phyloP scores from a whole-genome alignment of 495 filamentous ascomycete genomes.

The Hypoxylon perforatum region DNA sequence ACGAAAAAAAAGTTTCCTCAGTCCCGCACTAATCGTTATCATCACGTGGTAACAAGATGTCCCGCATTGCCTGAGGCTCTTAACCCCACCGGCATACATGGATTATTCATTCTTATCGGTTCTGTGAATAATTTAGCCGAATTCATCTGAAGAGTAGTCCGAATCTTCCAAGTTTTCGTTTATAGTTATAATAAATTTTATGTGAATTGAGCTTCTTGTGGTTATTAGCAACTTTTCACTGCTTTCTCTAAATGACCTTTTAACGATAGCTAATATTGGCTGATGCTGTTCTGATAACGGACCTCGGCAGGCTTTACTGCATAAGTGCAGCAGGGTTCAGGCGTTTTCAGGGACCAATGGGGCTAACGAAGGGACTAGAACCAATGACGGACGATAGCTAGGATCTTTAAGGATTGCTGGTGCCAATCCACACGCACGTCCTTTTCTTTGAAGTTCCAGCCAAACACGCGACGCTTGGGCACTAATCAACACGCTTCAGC shows the following conservation, averaged over 20 bases:
- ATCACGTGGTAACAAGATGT: constrained; percentile 32
- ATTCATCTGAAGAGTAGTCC: too few relatives aligned
- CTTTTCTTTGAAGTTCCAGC: constrained; percentile 8
- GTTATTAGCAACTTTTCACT: too few relatives aligned
- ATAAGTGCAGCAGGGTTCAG: constrained; percentile 1
- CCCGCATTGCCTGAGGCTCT: constrained; percentile 32
- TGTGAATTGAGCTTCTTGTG: too few relatives aligned
- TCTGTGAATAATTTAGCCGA: too few relatives aligned
- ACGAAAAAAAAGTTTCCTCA: constrained; percentile 37
- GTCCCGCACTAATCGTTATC: constrained; percentile 28
- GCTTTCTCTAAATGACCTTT: too few relatives aligned
- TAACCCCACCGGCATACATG: constrained; percentile 26
- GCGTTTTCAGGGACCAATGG: constrained; percentile 16
- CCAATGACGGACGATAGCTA: constrained; percentile 16
- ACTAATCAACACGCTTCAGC: constrained; percentile 16
- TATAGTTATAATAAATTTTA: too few relatives aligned
- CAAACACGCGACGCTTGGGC: constrained; percentile 39
- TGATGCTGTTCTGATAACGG: neutral
- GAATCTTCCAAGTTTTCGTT: too few relatives aligned
- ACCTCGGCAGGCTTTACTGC: too few relatives aligned
- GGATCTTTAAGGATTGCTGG: neutral
- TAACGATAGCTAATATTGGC: too few relatives aligned
- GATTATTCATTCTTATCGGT: too few relatives aligned
- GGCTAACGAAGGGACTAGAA: neutral
- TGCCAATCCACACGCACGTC: neutral